These are phyloP conservation scores for Carallia brachiata DNA, from an alignment of 345 rosid species.

Conservation along the genomic window DNA sequence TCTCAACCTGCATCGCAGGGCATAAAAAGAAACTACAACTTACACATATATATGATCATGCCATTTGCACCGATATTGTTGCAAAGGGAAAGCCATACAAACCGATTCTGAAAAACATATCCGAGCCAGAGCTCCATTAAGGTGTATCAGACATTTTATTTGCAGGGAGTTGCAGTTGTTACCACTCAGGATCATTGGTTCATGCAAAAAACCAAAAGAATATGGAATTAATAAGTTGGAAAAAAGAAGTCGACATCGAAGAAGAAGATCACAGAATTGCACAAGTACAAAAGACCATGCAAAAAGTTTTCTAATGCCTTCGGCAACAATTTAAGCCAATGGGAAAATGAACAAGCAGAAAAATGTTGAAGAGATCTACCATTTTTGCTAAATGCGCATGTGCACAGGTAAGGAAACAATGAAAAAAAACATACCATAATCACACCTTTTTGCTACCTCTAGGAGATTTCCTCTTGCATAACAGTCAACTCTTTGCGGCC, in stretches of 20 bases:
- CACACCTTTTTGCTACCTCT: slow-evolving; percentile 88
- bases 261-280: no score
- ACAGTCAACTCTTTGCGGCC: slow-evolving; percentile 82
- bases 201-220: neutral
- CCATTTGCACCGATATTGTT: neutral
- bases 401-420: neutral
- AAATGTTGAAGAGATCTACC: no score
- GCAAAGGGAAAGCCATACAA: slow-evolving; percentile 22
- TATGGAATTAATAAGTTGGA: neutral
- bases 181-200: slow-evolving; percentile 47
- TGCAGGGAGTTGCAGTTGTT: slow-evolving; percentile 93
- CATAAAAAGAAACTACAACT: neutral
- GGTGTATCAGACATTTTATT: slow-evolving; percentile 87
- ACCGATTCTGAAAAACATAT: slow-evolving; percentile 92
- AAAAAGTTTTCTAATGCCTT: no score
- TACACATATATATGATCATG: neutral
- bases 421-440: neutral
- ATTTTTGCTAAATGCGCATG: neutral
- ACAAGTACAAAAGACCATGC: no score
- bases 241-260: neutral
- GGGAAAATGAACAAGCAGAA: no score
- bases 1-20: slow-evolving; percentile 57
- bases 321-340: no score
- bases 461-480: slow-evolving; percentile 95
- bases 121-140: slow-evolving; percentile 81